phyloP scores from a whole-genome alignment of 2,329 filamentous ascomycete species.

The Phaeosphaeria sp. region DNA sequence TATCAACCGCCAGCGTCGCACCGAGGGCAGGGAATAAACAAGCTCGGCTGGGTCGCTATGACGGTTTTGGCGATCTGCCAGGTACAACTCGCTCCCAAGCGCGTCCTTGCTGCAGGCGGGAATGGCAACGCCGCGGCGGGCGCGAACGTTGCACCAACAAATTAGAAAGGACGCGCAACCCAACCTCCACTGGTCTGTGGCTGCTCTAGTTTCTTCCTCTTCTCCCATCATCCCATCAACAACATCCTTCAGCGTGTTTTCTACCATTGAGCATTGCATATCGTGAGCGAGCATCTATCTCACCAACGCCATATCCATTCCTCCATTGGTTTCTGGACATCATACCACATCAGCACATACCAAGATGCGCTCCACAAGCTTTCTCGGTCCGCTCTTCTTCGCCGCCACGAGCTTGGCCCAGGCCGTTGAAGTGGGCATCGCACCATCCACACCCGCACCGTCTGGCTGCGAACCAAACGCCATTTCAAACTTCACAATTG shows the following conservation, averaged over 20 bases:
- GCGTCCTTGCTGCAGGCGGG: slow-evolving; percentile 19
- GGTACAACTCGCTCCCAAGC: slow-evolving; percentile 18
- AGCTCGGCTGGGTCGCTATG: slow-evolving; percentile 7
- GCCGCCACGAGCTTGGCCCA: slow-evolving; percentile 35
- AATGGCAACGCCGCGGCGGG: slow-evolving; percentile 1
- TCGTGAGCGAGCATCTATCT: not conserved
- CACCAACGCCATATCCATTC: not conserved
- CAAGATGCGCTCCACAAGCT: slow-evolving; percentile 37
- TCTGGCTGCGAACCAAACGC: slow-evolving; percentile 60
- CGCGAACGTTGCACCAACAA: slow-evolving; percentile 17
- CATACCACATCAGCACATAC: slow-evolving; percentile 9
- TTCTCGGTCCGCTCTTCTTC: slow-evolving; percentile 38
- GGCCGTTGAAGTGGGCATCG: slow-evolving; percentile 48
- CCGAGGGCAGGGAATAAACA: not conserved
- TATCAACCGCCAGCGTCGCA: slow-evolving; percentile 4
- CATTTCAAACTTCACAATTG: slow-evolving; percentile 65
- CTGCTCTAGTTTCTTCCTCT: slow-evolving; percentile 4
- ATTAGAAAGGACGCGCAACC: slow-evolving; percentile 16
- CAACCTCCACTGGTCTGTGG: slow-evolving; percentile 16
- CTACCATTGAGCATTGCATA: slow-evolving; percentile 1
- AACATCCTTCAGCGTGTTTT: not conserved
- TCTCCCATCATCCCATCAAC: slow-evolving; percentile 10
- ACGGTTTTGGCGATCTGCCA: slow-evolving; percentile 21
- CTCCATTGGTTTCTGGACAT: not conserved
- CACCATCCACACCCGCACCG: slow-evolving; percentile 59